phyloP scores from a whole-genome alignment of 805 yeast species.

The Yamadazyma endophytica region DNA sequence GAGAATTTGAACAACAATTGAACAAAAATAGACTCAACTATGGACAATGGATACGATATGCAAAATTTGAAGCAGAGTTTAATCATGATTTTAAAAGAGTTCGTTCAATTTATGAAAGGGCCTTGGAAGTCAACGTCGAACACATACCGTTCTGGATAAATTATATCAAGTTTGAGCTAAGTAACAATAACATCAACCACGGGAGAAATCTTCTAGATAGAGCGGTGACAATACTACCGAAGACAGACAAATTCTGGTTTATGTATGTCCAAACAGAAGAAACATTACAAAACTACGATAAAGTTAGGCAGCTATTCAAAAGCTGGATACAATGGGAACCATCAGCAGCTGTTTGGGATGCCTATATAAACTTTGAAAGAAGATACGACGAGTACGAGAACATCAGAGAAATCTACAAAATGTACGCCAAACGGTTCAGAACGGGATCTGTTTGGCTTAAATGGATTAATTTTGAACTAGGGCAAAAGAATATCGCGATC shows the following conservation, averaged over 20 bases:
- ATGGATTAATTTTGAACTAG: constrained; percentile 69
- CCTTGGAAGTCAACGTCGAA: constrained; percentile 68
- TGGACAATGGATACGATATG: constrained; percentile 91
- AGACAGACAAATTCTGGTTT: constrained; percentile 84
- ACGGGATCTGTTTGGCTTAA: constrained; percentile 58
- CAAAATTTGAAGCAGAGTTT: constrained; percentile 72
- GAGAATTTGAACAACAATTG: constrained; percentile 82
- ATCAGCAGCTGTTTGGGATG: constrained; percentile 60
- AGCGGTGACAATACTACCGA: constrained; percentile 69
- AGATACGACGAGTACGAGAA: constrained; percentile 56
- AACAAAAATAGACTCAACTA: constrained; percentile 76
- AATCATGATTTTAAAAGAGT: constrained; percentile 78
- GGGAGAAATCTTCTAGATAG: constrained; percentile 83
- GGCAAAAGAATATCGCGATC: constrained; percentile 35
- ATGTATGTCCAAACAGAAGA: constrained; percentile 81
- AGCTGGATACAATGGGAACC: constrained; percentile 86
- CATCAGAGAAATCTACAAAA: constrained; percentile 54
- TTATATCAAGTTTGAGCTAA: constrained; percentile 75
- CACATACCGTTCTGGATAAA: constrained; percentile 83
- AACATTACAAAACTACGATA: constrained; percentile 56
- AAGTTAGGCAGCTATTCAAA: constrained; percentile 63
- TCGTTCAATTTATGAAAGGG: constrained; percentile 84
- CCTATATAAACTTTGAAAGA: constrained; percentile 68
- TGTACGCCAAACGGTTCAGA: constrained; percentile 38
- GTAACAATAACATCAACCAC: constrained; percentile 71